Evolutionary conservation across 306 rosid species (phyloP), one percentile per base, ranked within the genome.

Genomic region (Acacia acuminata): DNA sequence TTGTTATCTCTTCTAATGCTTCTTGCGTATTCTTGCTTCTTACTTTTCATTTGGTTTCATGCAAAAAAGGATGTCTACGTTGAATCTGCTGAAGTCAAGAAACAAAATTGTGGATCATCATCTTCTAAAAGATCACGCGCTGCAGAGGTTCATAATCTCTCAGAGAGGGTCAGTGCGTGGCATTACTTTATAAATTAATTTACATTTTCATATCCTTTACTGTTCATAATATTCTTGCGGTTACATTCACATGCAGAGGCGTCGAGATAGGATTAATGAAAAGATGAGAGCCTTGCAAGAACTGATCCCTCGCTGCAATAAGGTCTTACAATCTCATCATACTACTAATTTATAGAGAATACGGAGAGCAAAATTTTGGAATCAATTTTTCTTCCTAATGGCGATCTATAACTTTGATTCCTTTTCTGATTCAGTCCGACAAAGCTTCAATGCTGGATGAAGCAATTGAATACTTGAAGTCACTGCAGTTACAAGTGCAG

Each of bases 381-480:
- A 77, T 82, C 40, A 69, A 68, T 81, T 83, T 81, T 81, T 71
- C 64, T 72, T 73, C 58, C 56, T 77, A 53, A n/a, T 40, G 27
- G 71, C 19, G 67, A 9, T 51, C 44, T 73, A 14, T 79, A 80
- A 71, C 69, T 22, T 80, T 60, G 51, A 19, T 42, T 73, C 25
- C 47, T 78, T 22, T 63, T 80, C 69, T 80, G 78, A 70, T 78
- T 86, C 81, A 95, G 99, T 89, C 92, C 7, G 99, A 92, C 86
- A 95, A 95, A 84, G 99, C 98, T 72, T 95, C 99, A 40, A 95
- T 93, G 98, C 88, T 95, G 85, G 98, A 95, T 80, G 99, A 93
- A 90, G 99, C 99, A 63, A 95, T 95, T 76, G 97, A 90, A 51
- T 95, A 95, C 91, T 87, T 95, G 86, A 95, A 92, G 83, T 88